Evolutionary conservation across 2,329 filamentous ascomycete species (phyloP), one percentile per base, ranked within the genome.

Genomic region (Aaosphaeria arxii): DNA sequence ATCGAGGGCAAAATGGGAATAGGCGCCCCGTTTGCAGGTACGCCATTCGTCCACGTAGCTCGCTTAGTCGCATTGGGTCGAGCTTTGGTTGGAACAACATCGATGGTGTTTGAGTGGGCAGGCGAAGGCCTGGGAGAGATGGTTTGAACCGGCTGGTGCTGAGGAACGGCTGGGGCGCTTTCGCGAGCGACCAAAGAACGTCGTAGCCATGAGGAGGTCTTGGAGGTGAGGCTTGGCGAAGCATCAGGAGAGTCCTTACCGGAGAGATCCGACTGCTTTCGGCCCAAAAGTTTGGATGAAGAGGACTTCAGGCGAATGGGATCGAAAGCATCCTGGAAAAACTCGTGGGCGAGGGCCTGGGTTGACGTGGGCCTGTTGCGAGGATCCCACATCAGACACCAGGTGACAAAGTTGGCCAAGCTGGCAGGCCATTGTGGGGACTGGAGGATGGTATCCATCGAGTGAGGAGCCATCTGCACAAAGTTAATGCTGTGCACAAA

Each of bases 361-460:
- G 87, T 85, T 2, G 92, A 96, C 4, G 91, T 97, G 40, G 94
- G 94, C 51, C 94, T 83, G 63, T 77, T 85, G 75, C 91, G 95
- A 7, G 94, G 94, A 71, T 99, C 94, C 94, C 94, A 99, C 88
- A 97, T 94, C 57, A 99, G 74, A 72, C 94, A 99, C 91, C 91
- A 96, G 11, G 94, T 99, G 50, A 99, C 94, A 64, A 99, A 97
- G 50, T 95, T 84, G 62, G 87, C 88, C 47, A 99, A 79, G 17
- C 90, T 87, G 1, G 86, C 75, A 5, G 94, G 94, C 94, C 94
- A 99, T 64, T 96, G 89, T 11, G 94, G 91, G 29, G 88, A 71
- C 65, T 90, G 90, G 6, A 99, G 79, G 56, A 97, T 94, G 5
- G 90, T 95, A 60, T 97, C 92, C 83, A 99, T 90, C 13, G 92